Base-by-base conservation (phyloP, 306 rosid species). In the Vigna hirtella region DNA sequence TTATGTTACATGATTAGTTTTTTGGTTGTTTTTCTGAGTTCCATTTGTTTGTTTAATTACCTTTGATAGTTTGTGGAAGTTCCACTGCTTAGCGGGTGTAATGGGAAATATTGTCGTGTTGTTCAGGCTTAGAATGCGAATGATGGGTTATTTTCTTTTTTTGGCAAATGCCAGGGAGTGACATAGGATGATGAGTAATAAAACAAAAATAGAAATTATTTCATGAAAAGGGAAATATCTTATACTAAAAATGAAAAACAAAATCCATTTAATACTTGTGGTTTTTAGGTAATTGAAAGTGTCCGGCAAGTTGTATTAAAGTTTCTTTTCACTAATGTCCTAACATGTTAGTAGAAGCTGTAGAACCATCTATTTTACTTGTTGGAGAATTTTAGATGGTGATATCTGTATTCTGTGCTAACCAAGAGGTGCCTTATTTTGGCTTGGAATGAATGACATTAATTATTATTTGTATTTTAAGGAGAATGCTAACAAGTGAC, bases 1-100 rank as follows among this genome's bases (percentile, higher is more conserved):
- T 49, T 59, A 11, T 36, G 13, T 38, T 65, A 20, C 18, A 58
- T 80, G 76, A 43, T 48, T 64, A 17, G 53, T 63, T 74, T 70
- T 64, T 62, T 58, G 1, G 62, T 13, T 50, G 22, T 40, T 55
- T 73, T 69, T 61, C 40, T 38, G 55, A 34, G 30, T 50, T 77
- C 14, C 30, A 24, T 58, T 40, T 22, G 40, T 30, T 34, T 63
- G 7, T 48, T 4, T 53, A 72, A 45, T 64, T 34, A 2, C 38
- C 43, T 30, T 11, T 56, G 70, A 66, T 52, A 17, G 47, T 70
- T 48, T 75, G 42, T 12, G 72, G 26, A 36, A 58, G 49, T 49
- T 67, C n/a, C 51, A 48, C 70, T 50, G 70, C 47, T 42, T 36
- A 14, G 10, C 7, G 0, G 68, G 36, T 12, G 56, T 13, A 7